phyloP scores from a whole-genome alignment of 306 rosid genomes.

The Citrullus amarus region DNA sequence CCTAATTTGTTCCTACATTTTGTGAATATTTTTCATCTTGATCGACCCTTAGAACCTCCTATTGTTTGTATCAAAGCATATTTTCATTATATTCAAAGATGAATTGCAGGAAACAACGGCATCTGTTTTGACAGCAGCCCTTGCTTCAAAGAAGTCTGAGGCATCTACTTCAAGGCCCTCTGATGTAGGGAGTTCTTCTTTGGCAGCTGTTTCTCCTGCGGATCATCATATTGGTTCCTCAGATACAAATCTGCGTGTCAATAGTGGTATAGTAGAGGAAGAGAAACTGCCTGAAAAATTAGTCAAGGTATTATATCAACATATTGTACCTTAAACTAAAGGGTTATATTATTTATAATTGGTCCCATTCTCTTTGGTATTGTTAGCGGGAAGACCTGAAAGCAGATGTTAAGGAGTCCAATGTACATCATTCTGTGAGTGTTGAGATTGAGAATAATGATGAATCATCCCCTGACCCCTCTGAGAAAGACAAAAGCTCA shows the following conservation, averaged over 20 bases:
- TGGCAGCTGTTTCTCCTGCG: slow-evolving; percentile 9
- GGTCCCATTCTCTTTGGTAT: neutral
- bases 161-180: slow-evolving; percentile 20
- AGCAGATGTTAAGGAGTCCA: slow-evolving; percentile 7
- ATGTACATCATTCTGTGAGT: slow-evolving; percentile 8
- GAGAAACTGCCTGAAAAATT: slow-evolving; percentile 1
- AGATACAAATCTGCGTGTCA: slow-evolving; percentile 10
- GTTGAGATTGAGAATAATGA: slow-evolving; percentile 6
- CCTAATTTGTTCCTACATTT: neutral
- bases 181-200: slow-evolving; percentile 17
- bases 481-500: slow-evolving; percentile 7
- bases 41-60: neutral
- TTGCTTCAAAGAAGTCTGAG: slow-evolving; percentile 39
- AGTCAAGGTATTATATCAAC: slow-evolving; percentile 19
- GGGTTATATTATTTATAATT: neutral
- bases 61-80: neutral
- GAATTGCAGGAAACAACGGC: slow-evolving; percentile 43
- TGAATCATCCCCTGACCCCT: slow-evolving; percentile 11
- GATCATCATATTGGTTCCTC: slow-evolving; percentile 6
- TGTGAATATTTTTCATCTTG: neutral
- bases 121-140: slow-evolving; percentile 37
- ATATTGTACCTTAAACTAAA: neutral
- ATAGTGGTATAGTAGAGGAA: slow-evolving; percentile 7
- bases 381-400: slow-evolving; percentile 15
- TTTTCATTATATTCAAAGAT: neutral